These are phyloP conservation scores for Metschnikowia aberdeeniae DNA, from an alignment of 805 yeast genomes.

Conservation along the genomic window DNA sequence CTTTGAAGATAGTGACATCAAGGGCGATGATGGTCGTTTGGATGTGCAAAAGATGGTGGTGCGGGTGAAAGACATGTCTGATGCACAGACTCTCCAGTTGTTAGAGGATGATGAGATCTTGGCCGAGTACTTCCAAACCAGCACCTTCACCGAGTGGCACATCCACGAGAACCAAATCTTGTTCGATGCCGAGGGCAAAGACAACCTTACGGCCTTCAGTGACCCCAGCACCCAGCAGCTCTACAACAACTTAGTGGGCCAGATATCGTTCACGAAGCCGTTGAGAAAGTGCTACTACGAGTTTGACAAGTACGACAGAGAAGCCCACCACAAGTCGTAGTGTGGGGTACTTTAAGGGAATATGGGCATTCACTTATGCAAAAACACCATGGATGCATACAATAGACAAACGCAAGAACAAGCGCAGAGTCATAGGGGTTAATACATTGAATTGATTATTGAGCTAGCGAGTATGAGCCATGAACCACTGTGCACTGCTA, in stretches of 20 bases:
- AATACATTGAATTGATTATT: too few species aligned
- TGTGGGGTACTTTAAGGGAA: not conserved
- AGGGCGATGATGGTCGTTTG: not conserved
- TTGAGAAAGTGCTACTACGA: conserved; percentile 11
- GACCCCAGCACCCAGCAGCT: not conserved
- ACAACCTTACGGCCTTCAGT: not conserved
- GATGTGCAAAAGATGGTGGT: conserved; percentile 14
- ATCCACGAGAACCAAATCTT: conserved; percentile 16
- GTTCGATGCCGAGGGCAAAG: conserved; percentile 15
- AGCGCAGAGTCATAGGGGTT: too few species aligned
- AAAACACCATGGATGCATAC: too few species aligned
- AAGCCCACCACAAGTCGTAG: conserved; percentile 1
- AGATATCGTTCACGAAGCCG: conserved; percentile 6
- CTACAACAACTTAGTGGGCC: conserved; percentile 7
- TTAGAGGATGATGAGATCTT: conserved; percentile 20
- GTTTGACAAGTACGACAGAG: conserved; percentile 9
- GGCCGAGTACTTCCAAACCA: conserved; percentile 21
- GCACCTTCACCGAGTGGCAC: conserved; percentile 18
- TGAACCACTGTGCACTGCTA: too few species aligned
- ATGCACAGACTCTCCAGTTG: conserved; percentile 21
- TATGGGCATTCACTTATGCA: not conserved
- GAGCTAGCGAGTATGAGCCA: too few species aligned
- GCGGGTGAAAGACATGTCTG: conserved; percentile 21
- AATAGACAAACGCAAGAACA: too few species aligned
- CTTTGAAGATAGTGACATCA: conserved; percentile 10